Evolutionary conservation across 257 asterid genomes (phyloP).

Genomic region (Penstemon barbatus): DNA sequence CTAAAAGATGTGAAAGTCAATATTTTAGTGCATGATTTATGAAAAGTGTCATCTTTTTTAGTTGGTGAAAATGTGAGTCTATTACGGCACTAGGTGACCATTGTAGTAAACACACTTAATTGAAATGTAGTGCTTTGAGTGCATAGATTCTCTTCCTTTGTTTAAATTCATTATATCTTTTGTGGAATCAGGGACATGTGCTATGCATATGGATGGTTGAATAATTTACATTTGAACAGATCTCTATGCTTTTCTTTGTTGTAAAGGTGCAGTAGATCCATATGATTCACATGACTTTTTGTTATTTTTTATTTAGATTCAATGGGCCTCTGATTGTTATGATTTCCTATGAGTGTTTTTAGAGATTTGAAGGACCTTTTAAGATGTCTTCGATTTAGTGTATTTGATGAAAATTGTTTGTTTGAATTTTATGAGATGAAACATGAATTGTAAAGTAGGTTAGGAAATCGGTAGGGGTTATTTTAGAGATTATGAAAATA

Average conservation of each 20-base stretch:
- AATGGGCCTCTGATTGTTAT: not conserved
- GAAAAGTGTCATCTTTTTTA: not conserved
- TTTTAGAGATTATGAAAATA: too few species aligned
- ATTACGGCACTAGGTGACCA: too few species aligned
- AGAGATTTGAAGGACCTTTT: not conserved
- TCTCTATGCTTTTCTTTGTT: conserved; percentile 37
- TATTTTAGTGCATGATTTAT: not conserved
- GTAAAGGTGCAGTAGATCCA: conserved; percentile 31
- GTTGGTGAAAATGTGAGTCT: not conserved
- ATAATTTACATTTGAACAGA: conserved; percentile 32
- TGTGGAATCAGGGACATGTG: conserved; percentile 40
- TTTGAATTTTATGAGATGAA: too few species aligned
- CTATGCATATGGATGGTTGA: conserved; percentile 22
- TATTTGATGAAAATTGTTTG: too few species aligned
- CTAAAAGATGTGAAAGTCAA: not conserved
- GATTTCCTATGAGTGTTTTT: not conserved
- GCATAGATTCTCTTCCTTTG: not conserved
- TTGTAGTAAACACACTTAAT: too few species aligned
- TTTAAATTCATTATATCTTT: conserved; percentile 9
- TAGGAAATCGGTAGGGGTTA: too few species aligned
- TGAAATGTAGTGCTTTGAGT: too few species aligned
- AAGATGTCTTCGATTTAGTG: not conserved
- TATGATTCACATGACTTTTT: conserved; percentile 16
- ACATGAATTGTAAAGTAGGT: too few species aligned
- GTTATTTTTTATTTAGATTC: not conserved